Evolutionary conservation across 2,329 filamentous ascomycete species (phyloP), one percentile per base, ranked within the genome.

Genomic region (Ploettnerulaceae sp.): DNA sequence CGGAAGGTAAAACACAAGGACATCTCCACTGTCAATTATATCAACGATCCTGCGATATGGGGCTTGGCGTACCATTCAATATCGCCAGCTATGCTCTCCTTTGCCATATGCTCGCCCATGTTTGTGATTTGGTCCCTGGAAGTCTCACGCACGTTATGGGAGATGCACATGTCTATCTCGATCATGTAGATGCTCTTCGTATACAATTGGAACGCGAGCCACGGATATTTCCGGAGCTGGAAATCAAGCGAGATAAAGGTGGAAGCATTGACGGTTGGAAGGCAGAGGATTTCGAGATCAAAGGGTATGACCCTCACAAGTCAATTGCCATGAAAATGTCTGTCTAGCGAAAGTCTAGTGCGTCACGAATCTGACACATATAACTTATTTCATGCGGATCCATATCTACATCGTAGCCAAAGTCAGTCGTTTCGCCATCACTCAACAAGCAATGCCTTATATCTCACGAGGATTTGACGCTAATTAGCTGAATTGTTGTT

Each of bases 311-410:
- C 39, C 91, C 93, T 47, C 89, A 96, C 66, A 91, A 90, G 71
- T 77, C 77, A 4, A 95, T 98, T 69, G 78, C 86, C 34, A 98
- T 98, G 93, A 96, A 97, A 72, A 98, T 98, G 93, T 94, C 88
- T 63, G 91, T 97, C 18, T 62, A 55, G 25, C n/a, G 15, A n/a
- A n/a, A n/a, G n/a, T 2, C n/a, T n/a, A n/a, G n/a, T n/a, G n/a
- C n/a, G n/a, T n/a, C n/a, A n/a, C n/a, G n/a, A n/a, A n/a, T n/a
- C n/a, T n/a, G n/a, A n/a, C n/a, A n/a, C n/a, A n/a, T n/a, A n/a
- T n/a, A n/a, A n/a, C n/a, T n/a, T n/a, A n/a, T n/a, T n/a, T n/a
- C n/a, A n/a, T n/a, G n/a, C n/a, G n/a, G n/a, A n/a, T n/a, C n/a
- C n/a, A n/a, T n/a, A n/a, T n/a, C n/a, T n/a, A n/a, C n/a, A n/a